Evolutionary conservation across 441 rosid genomes (phyloP).

Genomic region (Hura crepitans): DNA sequence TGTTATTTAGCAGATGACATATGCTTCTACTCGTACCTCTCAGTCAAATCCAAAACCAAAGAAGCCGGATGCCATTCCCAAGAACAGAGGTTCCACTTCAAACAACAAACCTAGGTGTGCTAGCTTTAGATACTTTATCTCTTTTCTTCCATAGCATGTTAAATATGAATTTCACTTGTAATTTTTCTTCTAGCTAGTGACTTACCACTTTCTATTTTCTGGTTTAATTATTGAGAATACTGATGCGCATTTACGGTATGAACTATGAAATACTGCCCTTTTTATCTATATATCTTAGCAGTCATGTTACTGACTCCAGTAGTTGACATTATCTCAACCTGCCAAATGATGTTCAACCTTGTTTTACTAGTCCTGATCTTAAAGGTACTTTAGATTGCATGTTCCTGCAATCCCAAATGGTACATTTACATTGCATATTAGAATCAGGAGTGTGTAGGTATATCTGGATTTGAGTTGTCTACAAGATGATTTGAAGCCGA

Average conservation of each 20-base stretch:
- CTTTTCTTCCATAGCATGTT: not conserved
- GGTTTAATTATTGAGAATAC: not conserved
- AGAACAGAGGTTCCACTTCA: conserved; percentile 66
- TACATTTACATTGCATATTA: not conserved
- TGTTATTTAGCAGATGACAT: conserved; percentile 36
- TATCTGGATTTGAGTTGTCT: not conserved
- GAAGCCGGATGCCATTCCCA: conserved; percentile 44
- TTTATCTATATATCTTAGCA: not conserved
- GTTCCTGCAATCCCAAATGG: not conserved
- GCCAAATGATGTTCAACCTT: not conserved
- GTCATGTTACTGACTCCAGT: not conserved
- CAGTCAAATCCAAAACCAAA: conserved; percentile 48
- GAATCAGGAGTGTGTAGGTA: not conserved
- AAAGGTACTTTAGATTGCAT: not conserved
- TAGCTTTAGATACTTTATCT: not conserved
- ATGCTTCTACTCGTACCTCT: conserved; percentile 32
- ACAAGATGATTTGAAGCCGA: not conserved
- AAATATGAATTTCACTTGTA: not conserved
- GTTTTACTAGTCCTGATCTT: not conserved
- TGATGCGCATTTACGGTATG: not conserved
- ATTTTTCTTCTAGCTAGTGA: not conserved
- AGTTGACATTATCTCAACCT: not conserved
- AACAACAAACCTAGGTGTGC: conserved; percentile 55
- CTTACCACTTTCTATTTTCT: not conserved
- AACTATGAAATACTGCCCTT: not conserved